Evolutionary conservation across 169 alveolate genomes (phyloP).

Genomic region (Miamiensis avidus): DNA sequence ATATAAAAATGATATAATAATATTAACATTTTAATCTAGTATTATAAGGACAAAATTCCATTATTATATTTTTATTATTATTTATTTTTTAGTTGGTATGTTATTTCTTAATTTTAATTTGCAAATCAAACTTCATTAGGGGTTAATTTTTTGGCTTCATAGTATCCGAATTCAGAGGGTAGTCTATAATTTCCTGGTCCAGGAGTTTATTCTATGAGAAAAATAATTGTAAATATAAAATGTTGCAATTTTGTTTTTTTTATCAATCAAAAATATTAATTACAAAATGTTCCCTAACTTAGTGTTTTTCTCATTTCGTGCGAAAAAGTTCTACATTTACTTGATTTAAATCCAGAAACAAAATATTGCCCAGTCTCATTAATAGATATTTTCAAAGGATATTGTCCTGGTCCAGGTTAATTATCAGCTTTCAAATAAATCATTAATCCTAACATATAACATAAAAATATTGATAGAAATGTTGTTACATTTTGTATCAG

Average conservation of each 20-base stretch:
- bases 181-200: constrained; percentile 80
- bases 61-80: too few relatives aligned
- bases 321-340: constrained; percentile 58
- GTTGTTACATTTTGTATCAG: constrained; percentile 18
- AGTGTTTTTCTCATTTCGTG: constrained; percentile 54
- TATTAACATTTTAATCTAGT: too few relatives aligned
- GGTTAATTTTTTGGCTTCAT: constrained; percentile 60
- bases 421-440: constrained; percentile 13
- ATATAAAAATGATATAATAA: too few relatives aligned
- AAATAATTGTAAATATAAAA: not conserved
- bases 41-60: too few relatives aligned
- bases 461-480: not conserved
- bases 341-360: constrained; percentile 47
- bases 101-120: too few relatives aligned
- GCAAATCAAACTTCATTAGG: too few relatives aligned
- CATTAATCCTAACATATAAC: not conserved
- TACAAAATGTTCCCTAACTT: constrained; percentile 22
- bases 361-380: constrained; percentile 55
- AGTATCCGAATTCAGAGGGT: constrained; percentile 79
- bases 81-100: too few relatives aligned
- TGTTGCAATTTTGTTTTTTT: not conserved
- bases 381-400: constrained; percentile 46
- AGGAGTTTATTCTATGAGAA: constrained; percentile 46
- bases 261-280: not conserved
- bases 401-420: constrained; percentile 68